Conservation (phyloP, 768 basidiomycete genomes). For the Boletus reticulatus region DNA sequence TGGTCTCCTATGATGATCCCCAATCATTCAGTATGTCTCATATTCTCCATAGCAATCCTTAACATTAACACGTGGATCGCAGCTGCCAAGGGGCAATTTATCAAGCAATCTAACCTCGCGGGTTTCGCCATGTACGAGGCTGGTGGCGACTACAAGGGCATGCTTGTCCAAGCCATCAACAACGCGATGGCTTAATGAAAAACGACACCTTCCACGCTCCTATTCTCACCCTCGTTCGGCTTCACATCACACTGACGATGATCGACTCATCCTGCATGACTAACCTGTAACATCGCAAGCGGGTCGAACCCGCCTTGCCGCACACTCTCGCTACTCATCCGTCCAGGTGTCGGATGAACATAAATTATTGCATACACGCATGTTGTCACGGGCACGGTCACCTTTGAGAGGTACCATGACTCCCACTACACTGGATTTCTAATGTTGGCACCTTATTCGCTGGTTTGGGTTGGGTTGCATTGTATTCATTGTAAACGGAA, state of each 20-base stretch:
- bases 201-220: constrained; percentile 2
- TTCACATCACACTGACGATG: constrained; percentile 9
- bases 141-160: constrained; percentile 40
- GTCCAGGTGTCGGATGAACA: constrained; percentile 15
- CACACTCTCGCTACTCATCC: constrained; percentile 3
- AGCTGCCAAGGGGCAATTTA: constrained; percentile 45
- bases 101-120: constrained; percentile 30
- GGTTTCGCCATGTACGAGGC: constrained; percentile 48
- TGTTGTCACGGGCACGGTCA: background rate
- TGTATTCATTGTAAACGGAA: background rate
- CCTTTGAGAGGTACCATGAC: constrained; percentile 15
- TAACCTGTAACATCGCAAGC: background rate
- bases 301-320: constrained; percentile 9
- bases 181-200: constrained; percentile 23
- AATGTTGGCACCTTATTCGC: background rate
- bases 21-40: constrained; percentile 48
- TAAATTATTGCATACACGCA: background rate
- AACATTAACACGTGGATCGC: background rate
- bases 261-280: constrained; percentile 22
- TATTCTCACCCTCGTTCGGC: constrained; percentile 9
- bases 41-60: background rate
- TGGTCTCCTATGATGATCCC: constrained; percentile 67
- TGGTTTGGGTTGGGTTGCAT: background rate
- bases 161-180: constrained; percentile 34
- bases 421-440: background rate